Evolutionary conservation across 805 yeast species (phyloP), one percentile per base, ranked within the genome.

Genomic region (Kodamaea laetipori): DNA sequence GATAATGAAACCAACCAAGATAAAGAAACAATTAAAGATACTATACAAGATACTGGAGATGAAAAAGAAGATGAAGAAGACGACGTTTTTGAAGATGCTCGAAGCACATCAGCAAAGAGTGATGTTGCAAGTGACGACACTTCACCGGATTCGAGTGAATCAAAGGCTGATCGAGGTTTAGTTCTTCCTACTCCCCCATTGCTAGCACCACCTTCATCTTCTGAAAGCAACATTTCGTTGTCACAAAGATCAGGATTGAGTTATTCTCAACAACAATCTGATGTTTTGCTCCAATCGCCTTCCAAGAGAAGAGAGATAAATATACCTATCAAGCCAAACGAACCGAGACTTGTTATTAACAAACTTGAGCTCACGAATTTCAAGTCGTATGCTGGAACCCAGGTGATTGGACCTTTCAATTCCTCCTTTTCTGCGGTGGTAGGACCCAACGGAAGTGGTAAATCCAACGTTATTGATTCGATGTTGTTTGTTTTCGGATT

Each of bases 371-470:
- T 95, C 32, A 82, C 83, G 1, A 86, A 94, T 60, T 94, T 94
- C 77, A 94, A 94, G 60, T 90, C 97, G 0, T 94, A 94, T 60
- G 98, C 97, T 1, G 99, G 99, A 0, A 69, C 76, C 12, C 98
- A 94, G 66, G 79, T 80, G 5, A 86, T 94, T 39, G 99, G 99
- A 0, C 99, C 99, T 0, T 94, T 94, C 64, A 86, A 94, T 55
- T 67, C 90, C 27, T 88, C 95, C 4, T 95, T 94, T 58, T 87
- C 96, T 8, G 98, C 99, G 0, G 95, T 94, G 8, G 97, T 94
- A 10, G 99, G 99, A 0, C 99, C 99, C 4, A 94, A 94, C 62
- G 99, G 99, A 6, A 86, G 96, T 9, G 99, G 99, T 2, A 94
- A 94, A 65, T 90, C 98, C 11, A 94, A 95, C 58, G 97, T 94